Base-by-base conservation (phyloP, 352 stramenopile species). In the Globisporangium carolinianum region DNA sequence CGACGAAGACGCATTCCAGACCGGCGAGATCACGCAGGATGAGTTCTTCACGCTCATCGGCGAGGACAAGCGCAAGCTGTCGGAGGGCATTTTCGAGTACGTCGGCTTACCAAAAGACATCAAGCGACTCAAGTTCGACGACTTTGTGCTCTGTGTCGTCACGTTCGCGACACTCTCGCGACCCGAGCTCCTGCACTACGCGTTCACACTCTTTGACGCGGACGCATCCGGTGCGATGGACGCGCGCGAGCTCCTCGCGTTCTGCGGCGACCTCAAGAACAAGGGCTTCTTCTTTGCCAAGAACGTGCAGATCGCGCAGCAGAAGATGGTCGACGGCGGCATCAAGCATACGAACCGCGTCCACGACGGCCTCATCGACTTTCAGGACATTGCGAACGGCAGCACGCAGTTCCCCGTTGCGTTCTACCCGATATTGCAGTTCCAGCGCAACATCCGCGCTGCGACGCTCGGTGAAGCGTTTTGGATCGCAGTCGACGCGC, bases 171-270 rank as follows among this genome's bases (percentile, higher is more conserved):
- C 69, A 17, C 68, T 79, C 35, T 76, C 77, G 8, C 78, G 72
- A 1, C 69, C 61, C 7, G 79, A 89, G 45, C 50, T 89, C 7
- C 52, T 87, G 5, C 66, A 83, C 41, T 89, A 83, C 48, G 77
- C 75, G n/a, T 89, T 89, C 63, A 72, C 63, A 9, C 63, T 87
- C 17, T 89, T 87, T 49, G 79, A 89, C 53, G 65, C 75, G 7
- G 77, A 89, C 54, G 68, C 72, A 9, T 89, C 79, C 4, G 79
- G 79, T 5, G 71, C 74, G 41, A 85, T 89, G 75, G 75, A 87
- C 56, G 67, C 62, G 47, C 69, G 57, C 10, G 79, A 89, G 48
- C 63, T 89, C 38, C 51, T 66, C 7, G 64, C 66, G 1, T 87
- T 89, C 52, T 87, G 73, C 49, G 70, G 76, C 12, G 75, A 76